These are phyloP conservation scores for Zizania latifolia DNA, from an alignment of 176 grass and related monocot species.

Conservation along the genomic window DNA sequence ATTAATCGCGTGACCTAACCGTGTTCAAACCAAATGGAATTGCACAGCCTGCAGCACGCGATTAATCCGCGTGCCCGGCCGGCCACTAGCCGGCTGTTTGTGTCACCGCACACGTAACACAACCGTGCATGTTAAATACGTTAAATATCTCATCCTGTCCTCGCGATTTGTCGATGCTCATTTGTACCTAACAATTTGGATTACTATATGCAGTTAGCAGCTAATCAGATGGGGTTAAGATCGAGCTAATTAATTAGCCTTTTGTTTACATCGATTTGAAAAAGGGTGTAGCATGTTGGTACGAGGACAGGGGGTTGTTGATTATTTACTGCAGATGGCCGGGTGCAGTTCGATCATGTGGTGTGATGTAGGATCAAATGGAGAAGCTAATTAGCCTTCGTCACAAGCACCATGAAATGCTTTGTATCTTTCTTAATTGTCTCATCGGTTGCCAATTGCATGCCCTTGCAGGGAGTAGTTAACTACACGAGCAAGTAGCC, in stretches of 20 bases:
- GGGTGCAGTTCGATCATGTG: neutral
- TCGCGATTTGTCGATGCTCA: neutral
- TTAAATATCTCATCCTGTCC: constrained; percentile 9
- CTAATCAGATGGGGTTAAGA: neutral
- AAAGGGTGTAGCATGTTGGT: neutral
- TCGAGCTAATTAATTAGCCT: no score
- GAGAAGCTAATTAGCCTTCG: neutral
- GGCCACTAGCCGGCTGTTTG: neutral
- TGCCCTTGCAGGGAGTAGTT: neutral
- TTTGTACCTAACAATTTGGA: neutral
- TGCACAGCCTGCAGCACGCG: no score
- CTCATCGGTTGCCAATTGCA: neutral
- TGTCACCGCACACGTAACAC: no score
- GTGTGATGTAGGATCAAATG: neutral
- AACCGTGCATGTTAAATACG: no score
- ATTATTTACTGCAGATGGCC: neutral
- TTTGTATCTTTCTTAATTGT: neutral
- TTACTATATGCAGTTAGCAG: neutral
- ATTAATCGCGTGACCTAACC: no score
- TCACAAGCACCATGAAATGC: neutral
- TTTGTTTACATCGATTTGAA: neutral
- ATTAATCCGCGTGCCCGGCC: neutral
- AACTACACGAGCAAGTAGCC: neutral
- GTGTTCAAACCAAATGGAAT: neutral
- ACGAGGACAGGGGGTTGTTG: neutral